Base-by-base conservation (phyloP, 352 stramenopile species). In the Globisporangium recalcitrans region DNA sequence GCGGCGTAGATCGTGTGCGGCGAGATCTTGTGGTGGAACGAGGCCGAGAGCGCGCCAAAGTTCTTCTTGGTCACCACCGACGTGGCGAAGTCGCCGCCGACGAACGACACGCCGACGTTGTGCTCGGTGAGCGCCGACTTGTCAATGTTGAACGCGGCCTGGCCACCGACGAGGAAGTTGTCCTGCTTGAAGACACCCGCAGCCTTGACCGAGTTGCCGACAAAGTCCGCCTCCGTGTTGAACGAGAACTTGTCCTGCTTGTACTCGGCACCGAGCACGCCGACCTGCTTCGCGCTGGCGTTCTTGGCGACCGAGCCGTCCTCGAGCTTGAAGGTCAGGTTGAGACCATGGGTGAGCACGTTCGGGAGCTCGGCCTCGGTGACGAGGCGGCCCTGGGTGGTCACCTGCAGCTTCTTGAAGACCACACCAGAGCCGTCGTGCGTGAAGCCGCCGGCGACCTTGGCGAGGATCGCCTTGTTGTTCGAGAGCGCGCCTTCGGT, bases 371-470 rank as follows among this genome's bases (percentile, higher is more conserved):
- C 84, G 13, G 79, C 82, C 70, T 93, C 84, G 40, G 80, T 87
- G 36, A 93, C 60, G 47, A 93, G 62, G n/a, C 80, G 78, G 46
- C 84, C 84, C 64, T 90, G 78, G 21, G 82, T 93, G 34, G 82
- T 91, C 60, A 91, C 80, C 76, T 93, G 84, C 63, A 93, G 78
- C 79, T 93, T 93, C 80, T 89, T 91, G 68, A 91, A 89, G 44
- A 88, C 77, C 22, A 91, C 74, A 48, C 82, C 76, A 59, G 72
- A 87, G 47, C 69, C 69, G 42, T 65, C 64, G 73, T 90, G 81
- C 61, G 81, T 89, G 72, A 91, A 93, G 69, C 76, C 81, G 57
- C 81, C 77, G 58, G 78, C 78, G 57, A 93, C 71, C 78, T 93
- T 93, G 63, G 80, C 84, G 27, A 91, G 69, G 69, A 93, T 93